Conservation (phyloP, 306 rosid genomes). For the Neltuma alba region DNA sequence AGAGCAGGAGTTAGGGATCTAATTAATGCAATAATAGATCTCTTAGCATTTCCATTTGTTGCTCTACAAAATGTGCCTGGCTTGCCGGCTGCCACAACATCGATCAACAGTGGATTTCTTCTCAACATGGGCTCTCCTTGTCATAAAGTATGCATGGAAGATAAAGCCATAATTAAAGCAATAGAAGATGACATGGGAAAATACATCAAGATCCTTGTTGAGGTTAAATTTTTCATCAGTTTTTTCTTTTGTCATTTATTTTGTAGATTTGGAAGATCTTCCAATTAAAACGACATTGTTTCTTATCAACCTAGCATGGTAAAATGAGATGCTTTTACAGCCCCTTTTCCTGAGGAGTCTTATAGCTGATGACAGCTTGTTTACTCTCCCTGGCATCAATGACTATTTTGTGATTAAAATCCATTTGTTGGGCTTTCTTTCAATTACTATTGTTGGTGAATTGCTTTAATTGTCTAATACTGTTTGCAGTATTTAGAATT, state of each 20-base stretch:
- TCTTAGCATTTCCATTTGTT: conserved; percentile 93
- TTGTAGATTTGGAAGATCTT: conserved; percentile 9
- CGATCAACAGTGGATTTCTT: conserved; percentile 86
- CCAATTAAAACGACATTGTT: background rate
- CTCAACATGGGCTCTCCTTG: conserved; percentile 87
- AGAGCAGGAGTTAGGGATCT: conserved; percentile 70
- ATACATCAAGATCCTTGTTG: conserved; percentile 73
- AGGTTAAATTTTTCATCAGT: conserved; percentile 59
- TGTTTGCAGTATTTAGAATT: conserved; percentile 5
- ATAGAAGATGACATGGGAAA: conserved; percentile 89
- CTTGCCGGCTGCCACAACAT: conserved; percentile 78
- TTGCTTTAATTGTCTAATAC: background rate
- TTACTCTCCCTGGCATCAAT: conserved; percentile 10
- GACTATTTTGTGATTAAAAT: conserved; percentile 3
- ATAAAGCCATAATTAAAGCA: conserved; percentile 73
- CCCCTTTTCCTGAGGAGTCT: conserved; percentile 23
- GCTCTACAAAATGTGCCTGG: conserved; percentile 90
- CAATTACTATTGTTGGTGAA: conserved; percentile 4
- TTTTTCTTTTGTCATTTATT: conserved; percentile 15
- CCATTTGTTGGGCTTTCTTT: conserved; percentile 19
- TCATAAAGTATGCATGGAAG: conserved; percentile 79
- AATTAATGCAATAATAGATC: conserved; percentile 67
- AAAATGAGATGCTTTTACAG: conserved; percentile 1
- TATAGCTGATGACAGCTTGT: conserved; percentile 7
- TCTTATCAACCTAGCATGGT: conserved; percentile 7